Percentiles rank a stretch among this genome's conserved stretches.
These are phyloP conservation scores for Botrytis pseudocinerea DNA, from an alignment of 2,329 filamentous ascomycete genomes.

Conservation along the genomic window DNA sequence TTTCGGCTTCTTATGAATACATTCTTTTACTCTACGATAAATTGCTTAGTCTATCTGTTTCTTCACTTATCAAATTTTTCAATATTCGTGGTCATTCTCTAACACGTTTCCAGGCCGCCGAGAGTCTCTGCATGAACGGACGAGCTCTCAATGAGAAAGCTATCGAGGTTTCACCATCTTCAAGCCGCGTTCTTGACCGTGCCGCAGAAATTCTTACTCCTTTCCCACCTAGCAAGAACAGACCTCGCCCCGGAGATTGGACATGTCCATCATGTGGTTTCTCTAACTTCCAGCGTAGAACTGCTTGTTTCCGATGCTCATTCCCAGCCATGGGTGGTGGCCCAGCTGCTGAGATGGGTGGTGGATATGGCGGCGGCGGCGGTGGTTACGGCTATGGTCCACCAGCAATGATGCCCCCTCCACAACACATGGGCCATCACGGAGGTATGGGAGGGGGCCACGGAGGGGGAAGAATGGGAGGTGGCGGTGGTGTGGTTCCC, in stretches of 20 bases:
- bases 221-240: conserved; percentile 98
- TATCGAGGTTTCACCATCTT: conserved; percentile 96
- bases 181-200: conserved; percentile 92
- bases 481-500: conserved; percentile 82
- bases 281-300: conserved; percentile 98
- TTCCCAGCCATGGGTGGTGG: conserved; percentile 91
- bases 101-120: conserved; percentile 69
- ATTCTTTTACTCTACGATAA: conserved; percentile 39
- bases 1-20: conserved; percentile 36
- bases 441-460: conserved; percentile 53
- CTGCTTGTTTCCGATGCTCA: conserved; percentile 97
- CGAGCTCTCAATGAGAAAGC: conserved; percentile 97
- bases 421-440: conserved; percentile 69
- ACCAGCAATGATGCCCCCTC: conserved; percentile 77
- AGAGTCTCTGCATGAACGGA: conserved; percentile 98
- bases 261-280: conserved; percentile 98
- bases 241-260: conserved; percentile 96
- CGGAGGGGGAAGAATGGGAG: conserved; percentile 70
- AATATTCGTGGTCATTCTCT: conserved; percentile 39
- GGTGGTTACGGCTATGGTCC: conserved; percentile 63
- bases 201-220: conserved; percentile 94
- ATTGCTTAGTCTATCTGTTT: conserved; percentile 29
- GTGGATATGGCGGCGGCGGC: conserved; percentile 55
- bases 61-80: conserved; percentile 39
- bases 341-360: conserved; percentile 69